A percentile compares a stretch with the other conserved stretches of the same genome.
Conservation (phyloP, 2,329 filamentous ascomycete genomes). For the Tolypocladium ovalisporum region DNA sequence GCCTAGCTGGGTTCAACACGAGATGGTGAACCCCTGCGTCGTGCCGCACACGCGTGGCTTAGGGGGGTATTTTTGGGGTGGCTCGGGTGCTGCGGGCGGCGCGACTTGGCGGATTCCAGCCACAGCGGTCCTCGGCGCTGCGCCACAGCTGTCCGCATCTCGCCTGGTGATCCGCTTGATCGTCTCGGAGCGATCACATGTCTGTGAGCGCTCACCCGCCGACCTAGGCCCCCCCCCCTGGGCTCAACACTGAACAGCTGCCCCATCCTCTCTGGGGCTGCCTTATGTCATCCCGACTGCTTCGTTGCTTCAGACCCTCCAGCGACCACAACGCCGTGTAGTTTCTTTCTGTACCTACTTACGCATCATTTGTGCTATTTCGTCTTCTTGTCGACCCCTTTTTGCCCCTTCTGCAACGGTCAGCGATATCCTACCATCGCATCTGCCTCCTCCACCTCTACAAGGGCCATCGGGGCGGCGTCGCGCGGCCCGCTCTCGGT, state of each 20-base stretch:
- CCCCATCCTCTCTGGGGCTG: not conserved
- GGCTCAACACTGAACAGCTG: too few species aligned
- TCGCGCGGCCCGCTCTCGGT: slow-evolving; percentile 5
- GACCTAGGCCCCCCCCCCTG: not conserved
- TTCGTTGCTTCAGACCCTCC: not conserved
- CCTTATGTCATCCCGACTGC: not conserved
- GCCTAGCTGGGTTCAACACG: not conserved
- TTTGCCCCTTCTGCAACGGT: not conserved
- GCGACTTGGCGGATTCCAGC: not conserved
- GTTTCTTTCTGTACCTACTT: not conserved
- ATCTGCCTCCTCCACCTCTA: not conserved
- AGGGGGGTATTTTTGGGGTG: not conserved
- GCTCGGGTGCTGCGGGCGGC: not conserved
- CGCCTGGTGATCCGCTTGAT: not conserved
- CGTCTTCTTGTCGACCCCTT: not conserved
- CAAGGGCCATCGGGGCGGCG: not conserved
- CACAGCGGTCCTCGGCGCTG: not conserved
- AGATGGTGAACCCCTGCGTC: not conserved
- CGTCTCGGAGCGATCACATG: not conserved
- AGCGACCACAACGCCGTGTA: not conserved
- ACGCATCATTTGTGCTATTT: not conserved
- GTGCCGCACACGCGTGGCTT: not conserved
- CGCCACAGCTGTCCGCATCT: not conserved
- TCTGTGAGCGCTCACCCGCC: not conserved
- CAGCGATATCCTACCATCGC: not conserved